Evolutionary conservation across 2,329 filamentous ascomycete genomes (phyloP).

Genomic region (Didymella pomorum): DNA sequence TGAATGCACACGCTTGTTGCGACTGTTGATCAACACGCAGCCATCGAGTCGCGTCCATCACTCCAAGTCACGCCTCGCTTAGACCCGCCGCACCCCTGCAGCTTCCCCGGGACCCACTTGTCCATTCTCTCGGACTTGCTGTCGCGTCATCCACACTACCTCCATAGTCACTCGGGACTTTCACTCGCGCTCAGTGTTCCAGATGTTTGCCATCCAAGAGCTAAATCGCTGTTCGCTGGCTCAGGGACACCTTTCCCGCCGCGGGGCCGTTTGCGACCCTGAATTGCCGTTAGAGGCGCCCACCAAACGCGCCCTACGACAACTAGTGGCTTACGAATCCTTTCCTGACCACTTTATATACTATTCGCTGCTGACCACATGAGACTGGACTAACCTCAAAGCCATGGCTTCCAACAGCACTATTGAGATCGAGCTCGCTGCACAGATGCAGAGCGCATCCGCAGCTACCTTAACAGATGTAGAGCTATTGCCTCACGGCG

Average conservation of each 20-base stretch:
- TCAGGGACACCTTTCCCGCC: background rate
- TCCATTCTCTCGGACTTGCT: background rate
- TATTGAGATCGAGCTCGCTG: slow-evolving; percentile 25
- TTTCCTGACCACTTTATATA: slow-evolving; percentile 2
- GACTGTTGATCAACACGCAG: slow-evolving; percentile 16
- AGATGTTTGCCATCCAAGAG: background rate
- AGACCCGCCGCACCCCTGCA: slow-evolving; percentile 15
- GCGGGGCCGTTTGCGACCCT: background rate
- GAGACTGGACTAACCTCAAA: background rate
- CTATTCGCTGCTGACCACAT: background rate
- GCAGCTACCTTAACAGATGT: slow-evolving; percentile 2
- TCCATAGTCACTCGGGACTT: background rate
- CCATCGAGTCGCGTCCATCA: slow-evolving; percentile 17
- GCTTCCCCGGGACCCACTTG: slow-evolving; percentile 17
- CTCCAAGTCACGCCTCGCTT: slow-evolving; percentile 22
- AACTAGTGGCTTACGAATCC: slow-evolving; percentile 3
- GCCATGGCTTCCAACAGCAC: slow-evolving; percentile 29
- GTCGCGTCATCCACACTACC: background rate
- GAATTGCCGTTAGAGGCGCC: slow-evolving; percentile 1
- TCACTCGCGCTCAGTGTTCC: background rate
- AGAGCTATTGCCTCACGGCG: slow-evolving; percentile 25
- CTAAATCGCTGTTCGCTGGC: background rate
- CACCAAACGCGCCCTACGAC: slow-evolving; percentile 13
- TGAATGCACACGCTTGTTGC: background rate
- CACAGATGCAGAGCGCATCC: slow-evolving; percentile 24